Base-by-base conservation (phyloP, 2,329 filamentous ascomycete species). In the Penicillium sp. region DNA sequence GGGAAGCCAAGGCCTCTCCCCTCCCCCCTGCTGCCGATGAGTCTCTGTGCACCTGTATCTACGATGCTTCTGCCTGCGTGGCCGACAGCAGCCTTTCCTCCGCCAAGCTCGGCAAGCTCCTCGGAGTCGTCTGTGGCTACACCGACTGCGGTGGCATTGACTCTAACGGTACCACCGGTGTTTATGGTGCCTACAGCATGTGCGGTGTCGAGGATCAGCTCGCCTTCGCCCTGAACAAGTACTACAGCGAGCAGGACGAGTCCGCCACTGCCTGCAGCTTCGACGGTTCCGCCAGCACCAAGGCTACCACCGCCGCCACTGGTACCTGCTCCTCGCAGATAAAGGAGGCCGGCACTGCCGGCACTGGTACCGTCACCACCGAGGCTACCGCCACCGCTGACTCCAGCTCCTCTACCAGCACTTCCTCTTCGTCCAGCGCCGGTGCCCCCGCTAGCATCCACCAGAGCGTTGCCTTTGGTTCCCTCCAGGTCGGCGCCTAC, bases 21-120 rank as follows among this genome's bases (percentile, higher is more conserved):
- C 89, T 98, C 21, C 95, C 93, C 25, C 93, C 93, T 5, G 85
- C 84, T 5, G 92, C 92, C 58, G 91, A 97, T 78, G 69, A 83
- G 50, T 69, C 84, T 46, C 86, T 96, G 43, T 98, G 93, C 83
- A 76, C 80, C 54, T 99, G 95, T 84, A 96, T 96, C 89, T 83
- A 84, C 73, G 81, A 84, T 59, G 85, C 85, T 45, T 79, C 95
- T 55, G 78, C 79, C 53, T 98, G 95, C 78, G 83, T 84, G 19
- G 85, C 91, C 57, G 79, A 83, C 27, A 73, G 79, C 46, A 67
- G 63, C 14, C 57, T 73, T 50, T 42, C 53, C 9, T 53, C 55
- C 21, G 46, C 57, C 13, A 63, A 69, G 46, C 60, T 70, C 57
- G 57, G 60, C 5, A 78, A 82, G 21, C 83, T 96, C 64, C 96